A percentile compares a stretch with the other conserved stretches of the same genome.
phyloP scores from a whole-genome alignment of 805 yeast species.

The Metschnikowia sp. region DNA sequence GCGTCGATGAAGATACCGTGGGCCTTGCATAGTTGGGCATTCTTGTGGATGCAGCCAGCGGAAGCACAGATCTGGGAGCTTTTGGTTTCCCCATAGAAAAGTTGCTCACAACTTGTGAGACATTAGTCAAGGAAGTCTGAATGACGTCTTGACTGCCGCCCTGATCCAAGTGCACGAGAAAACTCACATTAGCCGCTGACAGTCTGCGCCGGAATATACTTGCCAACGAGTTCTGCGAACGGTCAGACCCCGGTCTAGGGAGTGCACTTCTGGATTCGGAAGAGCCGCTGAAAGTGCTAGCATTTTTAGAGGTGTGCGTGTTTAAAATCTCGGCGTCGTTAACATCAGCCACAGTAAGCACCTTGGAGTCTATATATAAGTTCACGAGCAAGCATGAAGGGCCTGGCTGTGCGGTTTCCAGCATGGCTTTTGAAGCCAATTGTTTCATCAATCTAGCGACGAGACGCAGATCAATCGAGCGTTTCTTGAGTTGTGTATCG shows the following conservation, averaged over 20 bases:
- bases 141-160: slow-evolving; percentile 23
- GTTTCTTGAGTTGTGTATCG: slow-evolving; percentile 15
- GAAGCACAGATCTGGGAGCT: background rate
- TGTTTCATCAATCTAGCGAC: slow-evolving; percentile 16
- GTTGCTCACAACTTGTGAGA: slow-evolving; percentile 21
- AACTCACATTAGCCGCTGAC: slow-evolving; percentile 13
- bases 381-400: slow-evolving; percentile 28
- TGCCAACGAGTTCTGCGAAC: slow-evolving; percentile 27
- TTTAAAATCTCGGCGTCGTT: slow-evolving; percentile 30
- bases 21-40: slow-evolving; percentile 34
- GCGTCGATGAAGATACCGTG: slow-evolving; percentile 24
- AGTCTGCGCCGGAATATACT: slow-evolving; percentile 24
- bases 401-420: slow-evolving; percentile 20
- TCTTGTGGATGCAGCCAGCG: background rate
- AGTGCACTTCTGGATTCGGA: slow-evolving; percentile 26
- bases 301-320: slow-evolving; percentile 14
- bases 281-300: slow-evolving; percentile 27
- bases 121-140: slow-evolving; percentile 26
- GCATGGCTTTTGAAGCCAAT: slow-evolving; percentile 22
- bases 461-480: slow-evolving; percentile 5
- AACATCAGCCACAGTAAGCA: slow-evolving; percentile 25
- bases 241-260: slow-evolving; percentile 11
- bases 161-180: slow-evolving; percentile 28
- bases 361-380: slow-evolving; percentile 18
- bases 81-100: slow-evolving; percentile 7